These are phyloP conservation scores for Pseudopyricularia javanii DNA, from an alignment of 2,329 filamentous ascomycete genomes.

Conservation along the genomic window DNA sequence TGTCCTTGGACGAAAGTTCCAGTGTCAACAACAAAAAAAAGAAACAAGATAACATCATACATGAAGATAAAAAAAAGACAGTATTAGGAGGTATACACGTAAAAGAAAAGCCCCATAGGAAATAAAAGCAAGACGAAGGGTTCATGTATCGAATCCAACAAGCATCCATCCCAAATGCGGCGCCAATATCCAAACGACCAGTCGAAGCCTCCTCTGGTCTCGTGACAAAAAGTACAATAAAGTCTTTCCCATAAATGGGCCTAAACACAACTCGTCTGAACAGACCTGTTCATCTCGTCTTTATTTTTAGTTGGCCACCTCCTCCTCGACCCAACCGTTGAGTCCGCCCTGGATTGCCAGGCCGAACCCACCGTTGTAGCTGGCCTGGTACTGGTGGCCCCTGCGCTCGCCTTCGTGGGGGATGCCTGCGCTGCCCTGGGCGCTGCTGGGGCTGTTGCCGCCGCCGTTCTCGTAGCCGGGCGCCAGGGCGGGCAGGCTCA, in stretches of 20 bases:
- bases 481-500: conserved; percentile 68
- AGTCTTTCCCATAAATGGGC: too few species aligned
- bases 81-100: neutral
- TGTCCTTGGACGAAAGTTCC: neutral
- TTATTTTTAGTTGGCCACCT: conserved; percentile 41
- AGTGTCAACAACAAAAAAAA: neutral
- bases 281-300: neutral
- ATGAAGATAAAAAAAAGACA: neutral
- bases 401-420: conserved; percentile 37
- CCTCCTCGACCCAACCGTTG: conserved; percentile 58
- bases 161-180: neutral
- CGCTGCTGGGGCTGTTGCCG: conserved; percentile 34
- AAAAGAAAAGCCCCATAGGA: neutral
- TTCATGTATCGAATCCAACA: neutral
- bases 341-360: conserved; percentile 51
- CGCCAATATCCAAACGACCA: neutral
- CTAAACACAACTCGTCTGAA: neutral
- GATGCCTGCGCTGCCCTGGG: conserved; percentile 17
- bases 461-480: conserved; percentile 50
- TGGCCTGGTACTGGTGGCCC: conserved; percentile 55
- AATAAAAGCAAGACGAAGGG: neutral
- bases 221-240: neutral
- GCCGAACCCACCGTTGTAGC: conserved; percentile 44
- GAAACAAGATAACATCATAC: neutral
- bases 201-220: neutral